These are phyloP conservation scores for Rutidosis leptorrhynchoides DNA, from an alignment of 129 eudicot species.

Conservation along the genomic window DNA sequence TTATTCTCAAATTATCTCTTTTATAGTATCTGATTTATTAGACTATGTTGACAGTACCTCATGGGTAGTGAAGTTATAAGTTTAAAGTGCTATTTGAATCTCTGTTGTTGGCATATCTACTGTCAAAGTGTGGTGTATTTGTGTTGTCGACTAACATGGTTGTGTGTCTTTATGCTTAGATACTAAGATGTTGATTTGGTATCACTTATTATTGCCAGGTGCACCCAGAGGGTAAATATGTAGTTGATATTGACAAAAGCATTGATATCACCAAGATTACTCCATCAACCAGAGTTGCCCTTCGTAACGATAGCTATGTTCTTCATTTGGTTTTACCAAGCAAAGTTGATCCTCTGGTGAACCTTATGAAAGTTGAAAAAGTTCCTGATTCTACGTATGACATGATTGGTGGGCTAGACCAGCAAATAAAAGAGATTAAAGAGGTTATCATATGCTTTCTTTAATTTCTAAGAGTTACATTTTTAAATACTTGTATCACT, in stretches of 20 bases:
- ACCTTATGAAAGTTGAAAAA: slow-evolving; percentile 48
- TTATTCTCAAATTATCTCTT: neutral
- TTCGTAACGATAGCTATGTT: slow-evolving; percentile 38
- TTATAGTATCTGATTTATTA: neutral
- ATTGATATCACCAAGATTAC: slow-evolving; percentile 44
- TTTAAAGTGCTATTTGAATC: neutral
- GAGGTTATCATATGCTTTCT: slow-evolving; percentile 25
- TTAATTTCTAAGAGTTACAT: neutral
- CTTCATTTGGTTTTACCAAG: slow-evolving; percentile 42
- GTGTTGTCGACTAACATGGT: neutral
- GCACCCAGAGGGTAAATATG: slow-evolving; percentile 39
- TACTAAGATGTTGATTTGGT: neutral
- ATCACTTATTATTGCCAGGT: slow-evolving; percentile 25
- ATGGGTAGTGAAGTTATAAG: neutral
- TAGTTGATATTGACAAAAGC: slow-evolving; percentile 44
- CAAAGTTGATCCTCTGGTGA: slow-evolving; percentile 46
- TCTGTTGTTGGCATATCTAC: neutral
- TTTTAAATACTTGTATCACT: neutral
- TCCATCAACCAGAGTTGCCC: slow-evolving; percentile 46
- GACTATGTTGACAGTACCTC: neutral
- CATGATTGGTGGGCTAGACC: slow-evolving; percentile 50
- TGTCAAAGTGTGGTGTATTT: neutral
- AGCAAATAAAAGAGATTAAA: slow-evolving; percentile 44
- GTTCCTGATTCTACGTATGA: slow-evolving; percentile 49
- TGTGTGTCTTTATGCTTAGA: neutral